These are phyloP conservation scores for Neonectria sp. DNA, from an alignment of 2,329 filamentous ascomycete species.

Conservation along the genomic window DNA sequence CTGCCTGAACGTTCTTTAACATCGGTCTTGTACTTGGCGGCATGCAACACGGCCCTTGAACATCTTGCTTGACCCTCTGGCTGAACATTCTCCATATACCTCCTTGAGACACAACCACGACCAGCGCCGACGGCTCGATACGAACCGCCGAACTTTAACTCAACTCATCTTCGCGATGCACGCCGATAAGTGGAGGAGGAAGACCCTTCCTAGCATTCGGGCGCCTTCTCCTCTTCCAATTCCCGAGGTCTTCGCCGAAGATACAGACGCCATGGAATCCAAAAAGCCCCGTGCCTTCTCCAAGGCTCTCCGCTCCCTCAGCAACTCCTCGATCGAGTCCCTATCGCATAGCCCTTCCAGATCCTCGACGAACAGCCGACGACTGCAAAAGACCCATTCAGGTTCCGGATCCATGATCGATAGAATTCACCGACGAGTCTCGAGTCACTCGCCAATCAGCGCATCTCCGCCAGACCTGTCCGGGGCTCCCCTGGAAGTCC, in stretches of 20 bases:
- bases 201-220: constrained; percentile 50
- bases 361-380: constrained; percentile 51
- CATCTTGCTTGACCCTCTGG: constrained; percentile 14
- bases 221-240: constrained; percentile 43
- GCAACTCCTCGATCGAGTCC: constrained; percentile 60
- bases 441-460: constrained; percentile 54
- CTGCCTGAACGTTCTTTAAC: constrained; percentile 26
- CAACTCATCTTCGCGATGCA: constrained; percentile 45
- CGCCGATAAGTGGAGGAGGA: constrained; percentile 55
- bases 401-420: constrained; percentile 60
- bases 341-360: constrained; percentile 51
- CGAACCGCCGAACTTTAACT: not conserved
- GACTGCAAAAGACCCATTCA: constrained; percentile 57
- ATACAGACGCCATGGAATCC: constrained; percentile 46
- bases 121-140: constrained; percentile 7
- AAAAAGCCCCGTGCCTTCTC: constrained; percentile 56
- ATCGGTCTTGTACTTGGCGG: constrained; percentile 32
- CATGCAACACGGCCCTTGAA: constrained; percentile 39
- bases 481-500: constrained; percentile 48
- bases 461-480: constrained; percentile 50
- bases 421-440: constrained; percentile 58
- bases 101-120: constrained; percentile 7
- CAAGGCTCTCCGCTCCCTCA: constrained; percentile 57
- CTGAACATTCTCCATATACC: constrained; percentile 13
- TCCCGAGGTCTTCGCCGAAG: constrained; percentile 37